Evolutionary conservation across 2,329 filamentous ascomycete species (phyloP), one percentile per base, ranked within the genome.

Genomic region (Dactylellina haptotyla): DNA sequence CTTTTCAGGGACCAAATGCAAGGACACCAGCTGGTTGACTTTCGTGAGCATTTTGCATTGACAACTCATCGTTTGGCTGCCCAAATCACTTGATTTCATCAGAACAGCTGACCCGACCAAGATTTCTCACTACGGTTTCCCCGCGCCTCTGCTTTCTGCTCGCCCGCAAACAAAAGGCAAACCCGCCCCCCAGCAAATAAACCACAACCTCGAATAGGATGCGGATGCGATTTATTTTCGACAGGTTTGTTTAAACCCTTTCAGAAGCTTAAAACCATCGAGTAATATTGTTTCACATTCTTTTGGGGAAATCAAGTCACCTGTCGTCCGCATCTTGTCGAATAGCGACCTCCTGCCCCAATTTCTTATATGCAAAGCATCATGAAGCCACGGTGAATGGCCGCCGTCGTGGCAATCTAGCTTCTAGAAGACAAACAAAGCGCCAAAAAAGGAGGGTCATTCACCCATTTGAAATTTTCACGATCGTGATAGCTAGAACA

Each of bases 21-120:
- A 59, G 57, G 53, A 43, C 48, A 71, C 57, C 66, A 71, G 66
- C 66, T 71, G 66, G 57, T 45, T 54, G 50, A 58, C 34, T 71
- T 63, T 57, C 66, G 66, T 71, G 66, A 71, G 67, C 67, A 59
- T 54, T 72, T 62, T 43, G 59, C 58, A 72, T 72, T 72, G 67
- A 72, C 67, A 72, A 64, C 67, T 72, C 67, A 72, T 64, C 59
- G 59, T 59, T 65, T 65, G 43, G 56, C 34, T 61, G 64, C 56
- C 25, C 67, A 61, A 72, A 72, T 72, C 67, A 72, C 67, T 72
- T 72, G 67, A 72, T 72, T 63, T 23, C n/a, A 18, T 46, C 51
- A 28, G 53, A 56, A 45, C 67, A 72, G 67, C 59, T 72, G 67
- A 72, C 66, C 66, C 39, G n/a, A 54, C 39, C 18, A 64, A 61